phyloP scores from a whole-genome alignment of 2,329 filamentous ascomycete species.

The Penicillium sp. region DNA sequence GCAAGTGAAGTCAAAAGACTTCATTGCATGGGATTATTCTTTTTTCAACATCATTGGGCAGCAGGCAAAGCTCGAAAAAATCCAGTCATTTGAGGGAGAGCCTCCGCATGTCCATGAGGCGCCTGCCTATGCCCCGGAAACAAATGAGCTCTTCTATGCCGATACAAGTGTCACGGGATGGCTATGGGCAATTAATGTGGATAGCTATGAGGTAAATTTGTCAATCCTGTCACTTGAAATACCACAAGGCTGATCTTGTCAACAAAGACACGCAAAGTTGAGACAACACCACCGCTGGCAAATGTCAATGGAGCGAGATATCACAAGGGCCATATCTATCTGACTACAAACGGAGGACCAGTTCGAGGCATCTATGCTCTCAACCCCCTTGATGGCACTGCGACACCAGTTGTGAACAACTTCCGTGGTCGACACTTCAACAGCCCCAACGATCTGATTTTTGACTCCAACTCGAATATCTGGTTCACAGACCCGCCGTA shows the following conservation, averaged over 20 bases:
- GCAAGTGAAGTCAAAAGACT: slow-evolving; percentile 1
- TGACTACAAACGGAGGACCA: slow-evolving; percentile 10
- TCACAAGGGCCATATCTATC: slow-evolving; percentile 5
- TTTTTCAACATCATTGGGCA: slow-evolving; percentile 11
- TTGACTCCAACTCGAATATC: slow-evolving; percentile 10
- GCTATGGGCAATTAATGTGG: slow-evolving; percentile 13
- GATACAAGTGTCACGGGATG: slow-evolving; percentile 10
- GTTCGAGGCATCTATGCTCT: slow-evolving; percentile 6
- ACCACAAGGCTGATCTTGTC: neutral
- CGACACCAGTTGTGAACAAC: slow-evolving; percentile 9
- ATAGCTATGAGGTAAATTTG: slow-evolving; percentile 4
- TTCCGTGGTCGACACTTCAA: slow-evolving; percentile 12
- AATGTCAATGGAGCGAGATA: slow-evolving; percentile 13
- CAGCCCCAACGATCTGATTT: slow-evolving; percentile 11
- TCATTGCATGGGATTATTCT: slow-evolving; percentile 7
- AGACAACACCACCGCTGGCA: slow-evolving; percentile 3
- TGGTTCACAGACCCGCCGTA: slow-evolving; percentile 14
- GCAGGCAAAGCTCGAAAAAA: slow-evolving; percentile 9
- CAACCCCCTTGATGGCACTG: slow-evolving; percentile 4
- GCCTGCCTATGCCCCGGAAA: slow-evolving; percentile 11
- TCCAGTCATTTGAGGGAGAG: slow-evolving; percentile 11
- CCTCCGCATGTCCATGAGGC: slow-evolving; percentile 11
- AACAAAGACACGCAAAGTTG: slow-evolving; percentile 7
- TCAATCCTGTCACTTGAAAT: neutral
- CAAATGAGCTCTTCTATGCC: slow-evolving; percentile 12